phyloP scores from a whole-genome alignment of 2,329 filamentous ascomycete species.

The Sclerotinia spermophila region DNA sequence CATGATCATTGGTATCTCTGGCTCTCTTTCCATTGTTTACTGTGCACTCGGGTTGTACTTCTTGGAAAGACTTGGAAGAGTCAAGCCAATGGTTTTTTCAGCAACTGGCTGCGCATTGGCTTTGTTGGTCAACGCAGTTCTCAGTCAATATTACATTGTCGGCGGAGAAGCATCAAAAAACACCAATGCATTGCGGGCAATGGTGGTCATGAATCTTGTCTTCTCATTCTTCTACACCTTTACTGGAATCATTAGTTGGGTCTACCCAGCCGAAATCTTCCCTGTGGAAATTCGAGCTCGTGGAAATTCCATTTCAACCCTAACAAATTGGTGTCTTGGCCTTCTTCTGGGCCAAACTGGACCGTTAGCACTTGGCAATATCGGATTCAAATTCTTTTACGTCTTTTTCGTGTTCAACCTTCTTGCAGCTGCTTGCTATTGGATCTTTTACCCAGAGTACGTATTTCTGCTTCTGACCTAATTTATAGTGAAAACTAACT shows the following conservation, averaged over 20 bases:
- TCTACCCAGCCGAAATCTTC: slow-evolving; percentile 56
- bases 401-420: background rate
- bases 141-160: slow-evolving; percentile 48
- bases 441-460: slow-evolving; percentile 46
- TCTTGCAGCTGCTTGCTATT: slow-evolving; percentile 40
- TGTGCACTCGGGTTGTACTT: slow-evolving; percentile 39
- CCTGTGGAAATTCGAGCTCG: slow-evolving; percentile 56
- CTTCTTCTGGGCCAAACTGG: slow-evolving; percentile 51
- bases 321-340: slow-evolving; percentile 55
- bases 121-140: slow-evolving; percentile 52
- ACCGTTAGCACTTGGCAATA: slow-evolving; percentile 52
- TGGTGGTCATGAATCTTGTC: slow-evolving; percentile 32
- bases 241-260: slow-evolving; percentile 53
- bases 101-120: slow-evolving; percentile 47
- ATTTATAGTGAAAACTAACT: slow-evolving; percentile 33
- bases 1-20: slow-evolving; percentile 50
- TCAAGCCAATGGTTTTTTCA: slow-evolving; percentile 42
- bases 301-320: slow-evolving; percentile 55
- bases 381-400: slow-evolving; percentile 42
- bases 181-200: background rate
- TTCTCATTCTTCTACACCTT: slow-evolving; percentile 46
- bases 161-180: slow-evolving; percentile 39
- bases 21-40: slow-evolving; percentile 47
- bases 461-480: slow-evolving; percentile 32
- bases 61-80: slow-evolving; percentile 35